Evolutionary conservation across 2,329 filamentous ascomycete genomes (phyloP).

Genomic region (Lasiodiplodia sp.): DNA sequence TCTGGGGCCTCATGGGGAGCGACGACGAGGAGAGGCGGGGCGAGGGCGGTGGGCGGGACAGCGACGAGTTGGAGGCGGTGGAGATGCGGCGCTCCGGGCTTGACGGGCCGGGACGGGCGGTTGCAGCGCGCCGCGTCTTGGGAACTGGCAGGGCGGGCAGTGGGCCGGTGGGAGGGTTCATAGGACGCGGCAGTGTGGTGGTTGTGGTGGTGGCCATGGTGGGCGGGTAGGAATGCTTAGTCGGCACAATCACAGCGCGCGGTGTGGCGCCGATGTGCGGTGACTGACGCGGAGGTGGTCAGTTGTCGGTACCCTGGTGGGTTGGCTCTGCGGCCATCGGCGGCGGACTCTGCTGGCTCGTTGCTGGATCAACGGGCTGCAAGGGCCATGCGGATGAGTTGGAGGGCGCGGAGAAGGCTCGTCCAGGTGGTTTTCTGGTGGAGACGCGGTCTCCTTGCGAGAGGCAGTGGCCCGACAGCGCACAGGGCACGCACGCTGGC

Average conservation of each 20-base stretch:
- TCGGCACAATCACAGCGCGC: conserved; percentile 25
- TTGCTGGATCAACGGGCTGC: conserved; percentile 26
- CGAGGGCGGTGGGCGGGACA: conserved; percentile 8
- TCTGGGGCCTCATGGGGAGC: conserved; percentile 28
- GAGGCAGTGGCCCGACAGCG: conserved; percentile 13
- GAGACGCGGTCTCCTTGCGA: conserved; percentile 16
- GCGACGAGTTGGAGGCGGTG: conserved; percentile 10
- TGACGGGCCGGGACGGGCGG: conserved; percentile 61
- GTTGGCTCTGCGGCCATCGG: background rate
- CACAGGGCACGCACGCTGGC: conserved; percentile 20
- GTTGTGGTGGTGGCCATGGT: conserved; percentile 38
- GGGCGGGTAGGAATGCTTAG: conserved; percentile 13
- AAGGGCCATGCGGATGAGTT: conserved; percentile 15
- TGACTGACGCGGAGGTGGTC: conserved; percentile 8
- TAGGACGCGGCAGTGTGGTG: conserved; percentile 69
- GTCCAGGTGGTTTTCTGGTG: conserved; percentile 9
- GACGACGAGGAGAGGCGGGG: conserved; percentile 29
- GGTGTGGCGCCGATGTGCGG: conserved; percentile 23
- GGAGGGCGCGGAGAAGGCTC: conserved; percentile 4
- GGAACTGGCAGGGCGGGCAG: conserved; percentile 76
- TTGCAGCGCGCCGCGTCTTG: conserved; percentile 64
- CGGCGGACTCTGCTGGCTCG: conserved; percentile 1
- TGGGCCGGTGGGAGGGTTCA: conserved; percentile 74
- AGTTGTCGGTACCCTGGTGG: background rate
- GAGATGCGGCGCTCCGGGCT: conserved; percentile 31